Evolutionary conservation across 2,329 filamentous ascomycete species (phyloP), one percentile per base, ranked within the genome.

Genomic region (Xylariaceae sp.): DNA sequence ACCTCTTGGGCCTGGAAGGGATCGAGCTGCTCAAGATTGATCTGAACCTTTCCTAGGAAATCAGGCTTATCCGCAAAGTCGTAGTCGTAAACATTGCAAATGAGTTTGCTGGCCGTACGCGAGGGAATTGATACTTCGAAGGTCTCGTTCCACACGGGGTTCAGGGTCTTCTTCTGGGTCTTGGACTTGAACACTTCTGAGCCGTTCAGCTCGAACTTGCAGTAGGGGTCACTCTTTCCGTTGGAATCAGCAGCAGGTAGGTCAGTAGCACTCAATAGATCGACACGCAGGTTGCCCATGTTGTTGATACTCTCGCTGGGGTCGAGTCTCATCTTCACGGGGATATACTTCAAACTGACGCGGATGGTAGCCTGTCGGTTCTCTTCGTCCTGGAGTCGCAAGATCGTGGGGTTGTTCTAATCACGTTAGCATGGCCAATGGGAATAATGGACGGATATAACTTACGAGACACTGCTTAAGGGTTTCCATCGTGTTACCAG

Each of bases 251-350:
- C 93, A 1, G 94, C 87, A 6, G 94, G 94, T n/a, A 99, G 83
- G 61, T 96, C 88, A 7, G 84, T 78, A 15, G 88, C 94, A 73
- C 96, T 92, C 44, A 97, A 78, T 15, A 99, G 83, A 69, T 97
- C 92, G n/a, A 99, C 90, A 17, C 92, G 89, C 18, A 99, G 86
- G 60, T 87, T 92, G 61, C 94, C 94, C 85, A 96, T 96, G 76
- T 99, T 99, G 83, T 97, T 97, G 80, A 99, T 96, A 70, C 92
- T 97, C 76, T 99, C 94, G 68, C 87, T 91, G 0, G 94, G 89
- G 69, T 99, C 92, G 53, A 99, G 88, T 58, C 86, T 80, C 94
- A 99, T 99, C 77, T 90, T 86, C 61, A 97, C 87, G 0, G 94
- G 94, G 23, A 99, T 86, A 72, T 96, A 99, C 75, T 96, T 96